Conservation (phyloP, 441 rosid species). For the Mallotus repandus region DNA sequence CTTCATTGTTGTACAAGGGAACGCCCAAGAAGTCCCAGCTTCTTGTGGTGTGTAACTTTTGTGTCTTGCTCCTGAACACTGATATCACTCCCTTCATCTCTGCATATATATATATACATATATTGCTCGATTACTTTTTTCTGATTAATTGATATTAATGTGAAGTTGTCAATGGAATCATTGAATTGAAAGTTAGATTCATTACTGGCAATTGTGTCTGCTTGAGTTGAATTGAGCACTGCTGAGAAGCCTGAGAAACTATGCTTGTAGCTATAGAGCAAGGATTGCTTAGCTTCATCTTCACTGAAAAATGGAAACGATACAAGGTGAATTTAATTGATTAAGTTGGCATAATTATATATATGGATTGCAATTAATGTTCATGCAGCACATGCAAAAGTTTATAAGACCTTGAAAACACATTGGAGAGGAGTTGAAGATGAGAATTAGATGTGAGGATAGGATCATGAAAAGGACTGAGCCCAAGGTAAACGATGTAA, state of each 20-base stretch:
- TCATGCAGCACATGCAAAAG: too few relatives aligned
- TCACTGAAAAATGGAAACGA: slow-evolving; percentile 31
- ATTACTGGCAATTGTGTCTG: slow-evolving; percentile 51
- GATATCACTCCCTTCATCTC: slow-evolving; percentile 60
- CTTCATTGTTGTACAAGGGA: slow-evolving; percentile 23
- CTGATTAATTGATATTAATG: too few relatives aligned
- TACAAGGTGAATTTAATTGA: neutral
- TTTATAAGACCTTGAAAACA: slow-evolving; percentile 44
- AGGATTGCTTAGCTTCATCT: slow-evolving; percentile 50
- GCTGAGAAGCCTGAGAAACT: slow-evolving; percentile 74
- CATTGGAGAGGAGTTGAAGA: slow-evolving; percentile 48
- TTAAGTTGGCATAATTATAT: neutral
- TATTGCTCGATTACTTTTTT: too few relatives aligned
- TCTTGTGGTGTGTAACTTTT: slow-evolving; percentile 74
- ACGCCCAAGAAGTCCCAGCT: slow-evolving; percentile 89
- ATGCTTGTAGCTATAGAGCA: slow-evolving; percentile 61
- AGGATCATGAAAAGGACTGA: slow-evolving; percentile 33
- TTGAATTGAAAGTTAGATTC: neutral
- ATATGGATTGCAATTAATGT: neutral
- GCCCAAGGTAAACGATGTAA: slow-evolving; percentile 66
- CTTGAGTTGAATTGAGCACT: slow-evolving; percentile 60
- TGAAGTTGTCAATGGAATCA: too few relatives aligned
- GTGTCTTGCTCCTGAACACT: slow-evolving; percentile 51
- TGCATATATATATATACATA: slow-evolving; percentile 24
- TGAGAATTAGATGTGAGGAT: slow-evolving; percentile 44